Evolutionary conservation across 805 yeast genomes (phyloP).

Genomic region (Lipomyces lipofer): DNA sequence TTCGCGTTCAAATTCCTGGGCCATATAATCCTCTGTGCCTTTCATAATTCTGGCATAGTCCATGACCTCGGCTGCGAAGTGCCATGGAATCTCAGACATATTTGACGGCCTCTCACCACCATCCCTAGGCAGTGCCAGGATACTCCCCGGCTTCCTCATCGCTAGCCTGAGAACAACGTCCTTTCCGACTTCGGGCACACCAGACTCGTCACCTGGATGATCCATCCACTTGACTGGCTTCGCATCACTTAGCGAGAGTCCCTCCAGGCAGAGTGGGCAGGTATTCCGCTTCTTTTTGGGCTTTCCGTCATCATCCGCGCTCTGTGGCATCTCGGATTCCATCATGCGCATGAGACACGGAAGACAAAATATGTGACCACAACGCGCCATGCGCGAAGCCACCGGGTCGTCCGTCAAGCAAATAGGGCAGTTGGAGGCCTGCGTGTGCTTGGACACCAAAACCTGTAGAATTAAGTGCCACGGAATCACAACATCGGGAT

Average conservation of each 20-base stretch:
- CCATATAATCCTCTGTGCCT: slow-evolving; percentile 58
- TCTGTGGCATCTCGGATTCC: slow-evolving; percentile 48
- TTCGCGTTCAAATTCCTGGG: slow-evolving; percentile 61
- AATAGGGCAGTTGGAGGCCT: slow-evolving; percentile 73
- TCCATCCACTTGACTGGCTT: slow-evolving; percentile 60
- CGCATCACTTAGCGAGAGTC: slow-evolving; percentile 54
- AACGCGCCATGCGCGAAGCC: slow-evolving; percentile 92
- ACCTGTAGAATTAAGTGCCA: slow-evolving; percentile 65
- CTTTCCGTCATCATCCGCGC: not conserved
- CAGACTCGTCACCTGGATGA: slow-evolving; percentile 54
- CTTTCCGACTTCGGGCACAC: slow-evolving; percentile 57
- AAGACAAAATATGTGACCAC: slow-evolving; percentile 91
- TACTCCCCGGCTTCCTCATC: slow-evolving; percentile 51
- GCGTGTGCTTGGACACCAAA: slow-evolving; percentile 67
- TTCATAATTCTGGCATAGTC: slow-evolving; percentile 68
- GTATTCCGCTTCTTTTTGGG: slow-evolving; percentile 51
- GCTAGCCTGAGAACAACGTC: slow-evolving; percentile 65
- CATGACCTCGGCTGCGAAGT: slow-evolving; percentile 42
- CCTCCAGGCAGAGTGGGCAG: slow-evolving; percentile 78
- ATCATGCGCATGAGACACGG: slow-evolving; percentile 76
- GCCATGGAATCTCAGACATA: slow-evolving; percentile 58
- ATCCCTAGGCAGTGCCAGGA: slow-evolving; percentile 54
- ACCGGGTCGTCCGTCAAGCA: slow-evolving; percentile 80
- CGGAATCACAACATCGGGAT: slow-evolving; percentile 75
- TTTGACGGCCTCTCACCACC: slow-evolving; percentile 26